Evolutionary conservation across 1,139 yeast genomes (phyloP).

Genomic region (Pichia sorboxylosa): DNA sequence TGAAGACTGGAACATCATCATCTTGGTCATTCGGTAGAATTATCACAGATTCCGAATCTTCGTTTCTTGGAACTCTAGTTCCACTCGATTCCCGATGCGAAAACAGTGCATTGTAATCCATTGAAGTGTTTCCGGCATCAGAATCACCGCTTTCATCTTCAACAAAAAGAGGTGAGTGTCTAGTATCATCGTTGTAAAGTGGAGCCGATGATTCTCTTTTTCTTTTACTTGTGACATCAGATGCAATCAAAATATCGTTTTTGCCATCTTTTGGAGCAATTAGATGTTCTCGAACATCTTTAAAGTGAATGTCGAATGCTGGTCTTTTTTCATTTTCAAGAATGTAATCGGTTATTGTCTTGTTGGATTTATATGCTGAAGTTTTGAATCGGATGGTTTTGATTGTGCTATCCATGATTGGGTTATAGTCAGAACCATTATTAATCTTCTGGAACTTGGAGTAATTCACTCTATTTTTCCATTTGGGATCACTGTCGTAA

Average conservation of each 20-base stretch:
- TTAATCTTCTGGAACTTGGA: conserved; percentile 17
- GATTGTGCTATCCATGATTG: conserved; percentile 20
- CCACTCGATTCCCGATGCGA: not conserved
- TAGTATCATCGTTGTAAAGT: too few species aligned
- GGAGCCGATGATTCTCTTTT: not conserved
- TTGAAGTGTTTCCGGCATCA: not conserved
- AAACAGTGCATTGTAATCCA: not conserved
- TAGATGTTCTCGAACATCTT: not conserved
- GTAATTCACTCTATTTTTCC: conserved; percentile 18
- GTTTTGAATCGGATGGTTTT: conserved; percentile 16
- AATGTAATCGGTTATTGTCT: conserved; percentile 6
- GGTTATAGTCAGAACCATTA: conserved; percentile 10
- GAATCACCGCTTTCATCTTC: conserved; percentile 5
- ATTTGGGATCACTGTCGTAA: conserved; percentile 11
- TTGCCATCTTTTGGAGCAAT: not conserved
- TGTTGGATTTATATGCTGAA: conserved; percentile 15
- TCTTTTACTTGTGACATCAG: not conserved
- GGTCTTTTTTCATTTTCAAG: conserved; percentile 10
- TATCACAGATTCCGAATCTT: not conserved
- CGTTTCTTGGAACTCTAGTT: not conserved
- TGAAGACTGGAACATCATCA: conserved; percentile 28
- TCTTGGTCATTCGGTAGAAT: conserved; percentile 16
- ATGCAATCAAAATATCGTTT: not conserved
- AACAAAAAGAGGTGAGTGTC: conserved; percentile 3
- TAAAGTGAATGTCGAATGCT: conserved; percentile 12